phyloP scores from a whole-genome alignment of 2,329 filamentous ascomycete species.

The Colletotrichum noveboracense region DNA sequence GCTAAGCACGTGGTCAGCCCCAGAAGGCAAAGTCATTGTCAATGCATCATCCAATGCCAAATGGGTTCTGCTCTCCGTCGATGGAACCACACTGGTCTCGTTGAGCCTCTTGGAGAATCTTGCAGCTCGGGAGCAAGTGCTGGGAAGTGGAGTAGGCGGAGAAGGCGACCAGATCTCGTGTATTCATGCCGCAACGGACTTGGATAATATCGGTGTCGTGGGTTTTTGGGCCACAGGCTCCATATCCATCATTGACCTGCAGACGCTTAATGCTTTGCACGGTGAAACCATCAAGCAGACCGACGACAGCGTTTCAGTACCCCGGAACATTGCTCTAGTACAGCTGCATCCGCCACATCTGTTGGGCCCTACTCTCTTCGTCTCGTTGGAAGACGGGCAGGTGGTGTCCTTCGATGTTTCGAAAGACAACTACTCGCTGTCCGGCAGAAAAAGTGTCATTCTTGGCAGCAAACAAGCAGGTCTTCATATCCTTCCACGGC shows the following conservation, averaged over 20 bases:
- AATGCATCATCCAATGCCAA: constrained; percentile 76
- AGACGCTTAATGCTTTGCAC: constrained; percentile 68
- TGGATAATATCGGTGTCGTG: constrained; percentile 73
- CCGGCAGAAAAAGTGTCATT: constrained; percentile 79
- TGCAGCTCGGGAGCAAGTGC: constrained; percentile 61
- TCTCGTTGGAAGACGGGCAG: constrained; percentile 91
- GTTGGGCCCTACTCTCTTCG: constrained; percentile 76
- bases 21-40: constrained; percentile 67
- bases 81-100: constrained; percentile 75
- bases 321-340: constrained; percentile 80
- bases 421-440: constrained; percentile 63
- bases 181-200: constrained; percentile 72
- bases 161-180: constrained; percentile 80
- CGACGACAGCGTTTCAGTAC: constrained; percentile 76
- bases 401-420: constrained; percentile 84
- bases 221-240: constrained; percentile 88
- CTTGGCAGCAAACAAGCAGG: constrained; percentile 85
- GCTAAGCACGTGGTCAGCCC: constrained; percentile 24
- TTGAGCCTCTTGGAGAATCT: constrained; percentile 68
- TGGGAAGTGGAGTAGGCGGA: constrained; percentile 51
- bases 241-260: constrained; percentile 75
- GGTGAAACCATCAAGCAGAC: constrained; percentile 65
- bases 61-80: constrained; percentile 75
- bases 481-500: constrained; percentile 75
- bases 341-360: constrained; percentile 70